Base-by-base conservation (phyloP, 768 basidiomycete genomes). In the Pleurotus tuoliensis region DNA sequence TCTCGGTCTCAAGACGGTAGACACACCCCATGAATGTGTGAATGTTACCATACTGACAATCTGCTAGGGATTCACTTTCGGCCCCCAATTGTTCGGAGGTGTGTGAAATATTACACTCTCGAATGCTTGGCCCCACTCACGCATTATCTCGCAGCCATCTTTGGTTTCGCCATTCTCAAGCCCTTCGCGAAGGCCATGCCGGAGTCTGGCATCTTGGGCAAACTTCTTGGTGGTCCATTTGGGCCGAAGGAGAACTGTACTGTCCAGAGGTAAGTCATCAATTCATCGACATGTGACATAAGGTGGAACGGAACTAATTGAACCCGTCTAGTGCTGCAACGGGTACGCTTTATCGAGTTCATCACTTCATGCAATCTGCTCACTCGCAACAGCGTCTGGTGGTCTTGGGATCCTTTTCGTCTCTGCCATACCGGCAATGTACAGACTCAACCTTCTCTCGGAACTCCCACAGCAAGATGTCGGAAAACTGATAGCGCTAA, bases 161-260 rank as follows among this genome's bases (percentile, higher is more conserved):
- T 83, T 60, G 82, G 82, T 47, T 84, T 79, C 61, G 82, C 82
- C 22, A 84, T 84, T 59, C 68, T 86, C 54, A 83, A 86, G 59
- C 77, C 82, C 1, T 52, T 85, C 22, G 79, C 81, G 16, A 80
- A 69, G 53, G 67, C 76, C 5, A 58, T 81, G 22, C 82, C 82
- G 1, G 74, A 76, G 58, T 73, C 72, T 38, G 78, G 78, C 24
- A 49, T 79, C 6, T 47, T 82, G 5, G 74, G 77, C 2, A 67
- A 68, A 25, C 63, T 79, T 44, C 68, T 82, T 18, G 81, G 82
- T 12, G 86, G 83, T 12, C 71, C 77, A 59, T 84, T 84, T 65
- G 81, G 82, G 24, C 84, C 83, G 11, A 86, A 86, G 67, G 85
- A 87, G 67, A 85, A 86, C 63, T 82, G 82, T 67, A 83, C 81